A percentile compares a stretch with the other conserved stretches of the same genome.
phyloP scores from a whole-genome alignment of 192 early-diverging fungal species.

The Gigaspora rosea region DNA sequence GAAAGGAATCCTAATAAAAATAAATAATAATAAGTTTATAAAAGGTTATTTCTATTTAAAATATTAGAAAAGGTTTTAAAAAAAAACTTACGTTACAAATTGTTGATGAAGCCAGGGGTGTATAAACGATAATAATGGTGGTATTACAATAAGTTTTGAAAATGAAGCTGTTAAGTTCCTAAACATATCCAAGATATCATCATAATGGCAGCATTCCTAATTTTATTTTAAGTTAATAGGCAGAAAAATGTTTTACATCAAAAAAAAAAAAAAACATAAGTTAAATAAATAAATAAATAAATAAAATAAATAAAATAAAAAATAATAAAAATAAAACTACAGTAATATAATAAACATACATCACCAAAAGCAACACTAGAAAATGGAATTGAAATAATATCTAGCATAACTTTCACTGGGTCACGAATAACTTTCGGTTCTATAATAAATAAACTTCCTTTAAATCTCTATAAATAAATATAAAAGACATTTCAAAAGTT shows the following conservation, averaged over 20 bases:
- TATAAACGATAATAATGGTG: too few species aligned
- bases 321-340: too few species aligned
- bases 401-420: too few species aligned
- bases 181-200: too few species aligned
- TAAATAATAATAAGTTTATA: not conserved
- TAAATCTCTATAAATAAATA: not conserved
- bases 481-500: not conserved
- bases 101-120: not conserved
- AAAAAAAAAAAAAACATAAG: not conserved
- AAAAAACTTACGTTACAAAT: not conserved
- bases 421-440: not conserved
- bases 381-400: not conserved
- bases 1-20: not conserved
- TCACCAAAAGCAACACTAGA: not conserved
- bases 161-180: too few species aligned
- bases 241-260: not conserved
- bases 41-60: not conserved
- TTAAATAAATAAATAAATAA: slow-evolving; percentile 6
- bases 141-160: too few species aligned
- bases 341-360: not conserved
- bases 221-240: not conserved
- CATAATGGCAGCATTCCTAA: not conserved
- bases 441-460: not conserved
- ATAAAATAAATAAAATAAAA: not conserved
- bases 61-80: too few species aligned